Evolutionary conservation across 768 basidiomycete genomes (phyloP), one percentile per base, ranked within the genome.

Genomic region (Pleurotus citrinopileatus): DNA sequence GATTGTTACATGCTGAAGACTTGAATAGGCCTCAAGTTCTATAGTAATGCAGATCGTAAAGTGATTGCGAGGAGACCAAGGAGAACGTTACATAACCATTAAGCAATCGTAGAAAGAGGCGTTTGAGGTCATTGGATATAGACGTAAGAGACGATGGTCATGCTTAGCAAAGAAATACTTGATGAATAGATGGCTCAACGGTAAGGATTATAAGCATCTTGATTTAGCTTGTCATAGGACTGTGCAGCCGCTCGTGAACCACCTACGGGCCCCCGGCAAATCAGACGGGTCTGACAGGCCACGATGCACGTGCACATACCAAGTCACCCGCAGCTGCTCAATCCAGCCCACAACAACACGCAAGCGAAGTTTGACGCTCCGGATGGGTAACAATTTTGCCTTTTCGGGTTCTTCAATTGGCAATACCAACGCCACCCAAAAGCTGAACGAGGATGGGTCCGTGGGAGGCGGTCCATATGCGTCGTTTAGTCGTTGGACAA

Each of bases 291-390:
- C 67, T 55, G 57, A 58, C 10, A 38, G 50, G 57, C 65, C 57
- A 65, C 51, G 59, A 32, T 65, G 51, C 54, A 53, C 57, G 44
- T 61, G 44, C 55, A 59, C 46, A 40, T 43, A 80, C 79, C 78
- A 81, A 60, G 79, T 76, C 64, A 69, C 74, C 62, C 76, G 76
- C 40, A 79, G 66, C 64, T 76, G 73, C 72, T 97, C 93, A 62
- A 98, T 95, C 96, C 96, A 98, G 63, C 93, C 89, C 23, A 91
- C 90, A 55, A 97, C 87, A 61, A 98, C 76, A 53, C 88, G 76
- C 52, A 98, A 71, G 27, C 96, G 78, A 57, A 97, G 74, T 23
- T 88, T 79, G 0, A 90, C 78, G 51, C 83, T 89, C 55, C 84
- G 81, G 48, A 95, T 86, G 0, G 92, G 90, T 9, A 95, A 75